These are phyloP conservation scores for Tetracladium marchalianum DNA, from an alignment of 495 filamentous ascomycete species.

Conservation along the genomic window DNA sequence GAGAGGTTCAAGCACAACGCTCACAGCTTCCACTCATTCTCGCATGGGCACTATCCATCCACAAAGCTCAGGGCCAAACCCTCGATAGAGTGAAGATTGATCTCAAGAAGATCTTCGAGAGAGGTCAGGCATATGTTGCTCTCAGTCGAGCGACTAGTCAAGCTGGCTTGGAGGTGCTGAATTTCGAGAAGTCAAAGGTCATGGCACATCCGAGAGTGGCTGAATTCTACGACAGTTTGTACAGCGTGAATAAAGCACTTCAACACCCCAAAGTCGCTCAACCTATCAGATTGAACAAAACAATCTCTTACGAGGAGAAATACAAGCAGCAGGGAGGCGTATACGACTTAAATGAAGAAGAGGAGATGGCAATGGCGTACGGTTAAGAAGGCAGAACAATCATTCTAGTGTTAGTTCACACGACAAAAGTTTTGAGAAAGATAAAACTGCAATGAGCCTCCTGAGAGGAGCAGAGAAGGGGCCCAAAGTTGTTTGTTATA, in stretches of 20 bases:
- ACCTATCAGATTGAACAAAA: conserved; percentile 3
- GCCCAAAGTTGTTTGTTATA: too few relatives aligned
- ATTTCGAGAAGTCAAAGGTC: conserved; percentile 84
- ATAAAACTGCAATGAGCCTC: too few relatives aligned
- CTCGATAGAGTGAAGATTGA: conserved; percentile 93
- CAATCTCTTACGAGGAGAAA: conserved; percentile 6
- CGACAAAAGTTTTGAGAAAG: too few relatives aligned
- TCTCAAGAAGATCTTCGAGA: conserved; percentile 85
- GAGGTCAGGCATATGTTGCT: conserved; percentile 82
- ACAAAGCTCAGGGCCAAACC: conserved; percentile 97
- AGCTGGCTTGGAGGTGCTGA: conserved; percentile 75
- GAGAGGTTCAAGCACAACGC: conserved; percentile 82
- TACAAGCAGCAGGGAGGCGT: conserved; percentile 1
- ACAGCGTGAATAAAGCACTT: conserved; percentile 41
- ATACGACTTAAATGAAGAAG: conserved; percentile 28
- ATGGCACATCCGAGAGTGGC: conserved; percentile 87
- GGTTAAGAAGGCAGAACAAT: conserved; percentile 7
- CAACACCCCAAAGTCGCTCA: conserved; percentile 10
- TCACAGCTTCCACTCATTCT: conserved; percentile 77
- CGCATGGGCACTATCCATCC: conserved; percentile 93
- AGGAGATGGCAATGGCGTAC: conserved; percentile 22
- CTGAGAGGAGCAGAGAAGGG: too few relatives aligned
- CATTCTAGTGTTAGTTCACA: too few relatives aligned
- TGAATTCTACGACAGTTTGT: conserved; percentile 73
- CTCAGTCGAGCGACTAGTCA: conserved; percentile 79